Base-by-base conservation (phyloP, 2,329 filamentous ascomycete genomes). In the Waltergamsia citrina region DNA sequence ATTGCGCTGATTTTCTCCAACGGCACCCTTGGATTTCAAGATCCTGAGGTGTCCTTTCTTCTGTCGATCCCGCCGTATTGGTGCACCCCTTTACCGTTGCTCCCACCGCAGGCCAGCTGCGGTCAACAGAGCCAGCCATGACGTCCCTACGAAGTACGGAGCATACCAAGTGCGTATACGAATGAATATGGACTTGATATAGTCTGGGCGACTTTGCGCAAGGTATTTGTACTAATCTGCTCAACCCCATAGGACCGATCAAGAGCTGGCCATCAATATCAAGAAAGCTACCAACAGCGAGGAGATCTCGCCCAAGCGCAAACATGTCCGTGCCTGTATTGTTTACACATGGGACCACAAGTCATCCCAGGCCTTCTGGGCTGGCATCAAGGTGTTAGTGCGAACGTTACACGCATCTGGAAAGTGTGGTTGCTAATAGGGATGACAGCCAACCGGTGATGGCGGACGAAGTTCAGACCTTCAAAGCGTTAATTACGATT, bases 341-440 rank as follows among this genome's bases (percentile, higher is more conserved):
- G 90, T 98, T 29, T 96, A 96, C 60, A 96, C 90, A 38, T 98
- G 92, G 92, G 92, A 98, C 62, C 87, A 98, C 67, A 93, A 94
- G 65, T 94, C 83, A 44, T 94, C 88, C 27, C 72, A 78, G 54
- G 85, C 88, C 53, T 98, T 98, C 60, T 98, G 92, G 92, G 78
- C 85, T 37, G 90, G 88, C 55, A 93, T 98, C 74, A 98, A 98
- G 77, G 88, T 96, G 82, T 93, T 73, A 47, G 81, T 71, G 32
- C 27, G 33, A 12, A n/a, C 18, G 23, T 28, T 19, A 23, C n/a
- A n/a, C n/a, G n/a, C n/a, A n/a, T n/a, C n/a, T n/a, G n/a, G n/a
- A n/a, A n/a, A n/a, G n/a, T n/a, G n/a, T n/a, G n/a, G n/a, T n/a
- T n/a, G n/a, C n/a, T n/a, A n/a, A n/a, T n/a, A n/a, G n/a, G n/a